Percentiles rank a stretch among this genome's conserved stretches.
These are phyloP conservation scores for Sporothrix euskadiensis DNA, from an alignment of 2,329 filamentous ascomycete species.

Conservation along the genomic window DNA sequence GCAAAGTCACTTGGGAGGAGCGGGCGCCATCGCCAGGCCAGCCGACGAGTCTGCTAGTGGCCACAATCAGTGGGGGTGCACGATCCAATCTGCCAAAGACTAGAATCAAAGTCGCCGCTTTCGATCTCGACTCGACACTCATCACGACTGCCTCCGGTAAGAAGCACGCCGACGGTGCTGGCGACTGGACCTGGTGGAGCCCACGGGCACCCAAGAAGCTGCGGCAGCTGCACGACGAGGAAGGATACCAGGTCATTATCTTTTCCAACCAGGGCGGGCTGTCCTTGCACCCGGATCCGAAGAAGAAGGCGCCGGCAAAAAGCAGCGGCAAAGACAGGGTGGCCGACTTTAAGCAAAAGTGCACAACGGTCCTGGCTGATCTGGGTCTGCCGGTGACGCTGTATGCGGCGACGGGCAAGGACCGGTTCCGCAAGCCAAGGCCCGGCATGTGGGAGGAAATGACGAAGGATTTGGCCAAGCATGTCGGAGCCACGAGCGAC, in stretches of 20 bases:
- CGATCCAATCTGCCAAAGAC: constrained; percentile 42
- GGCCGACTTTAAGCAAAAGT: constrained; percentile 79
- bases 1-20: constrained; percentile 71
- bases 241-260: constrained; percentile 62
- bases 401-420: constrained; percentile 83
- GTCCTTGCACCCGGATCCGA: constrained; percentile 61
- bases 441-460: constrained; percentile 80
- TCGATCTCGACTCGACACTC: constrained; percentile 83
- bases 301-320: constrained; percentile 42
- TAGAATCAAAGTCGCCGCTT: constrained; percentile 59
- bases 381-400: constrained; percentile 75
- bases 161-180: constrained; percentile 67
- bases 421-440: constrained; percentile 83
- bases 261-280: constrained; percentile 89
- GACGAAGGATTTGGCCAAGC: constrained; percentile 59
- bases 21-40: constrained; percentile 54
- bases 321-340: constrained; percentile 63
- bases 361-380: constrained; percentile 65
- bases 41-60: constrained; percentile 67
- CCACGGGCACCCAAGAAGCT: constrained; percentile 66
- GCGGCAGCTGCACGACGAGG: constrained; percentile 66
- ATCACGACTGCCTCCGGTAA: constrained; percentile 80
- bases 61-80: constrained; percentile 56
- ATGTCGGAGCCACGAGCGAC: not conserved
- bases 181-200: constrained; percentile 97